A percentile compares a stretch with the other conserved stretches of the same genome.
phyloP scores from a whole-genome alignment of 306 rosid species.

The Prunus padus region DNA sequence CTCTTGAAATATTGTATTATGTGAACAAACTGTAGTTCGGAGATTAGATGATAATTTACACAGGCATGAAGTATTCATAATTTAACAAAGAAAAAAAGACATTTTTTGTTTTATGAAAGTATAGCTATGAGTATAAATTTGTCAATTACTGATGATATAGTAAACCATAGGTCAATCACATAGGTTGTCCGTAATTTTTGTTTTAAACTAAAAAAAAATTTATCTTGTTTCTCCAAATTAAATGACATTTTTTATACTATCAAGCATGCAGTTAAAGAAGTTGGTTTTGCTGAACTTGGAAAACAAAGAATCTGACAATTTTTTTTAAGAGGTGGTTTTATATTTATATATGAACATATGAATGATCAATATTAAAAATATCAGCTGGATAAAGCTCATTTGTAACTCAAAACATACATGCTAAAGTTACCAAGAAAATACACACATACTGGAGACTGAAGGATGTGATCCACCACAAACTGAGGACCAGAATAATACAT shows the following conservation, averaged over 20 bases:
- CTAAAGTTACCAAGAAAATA: constrained; percentile 21
- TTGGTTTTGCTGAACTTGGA: neutral
- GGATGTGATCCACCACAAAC: constrained; percentile 68
- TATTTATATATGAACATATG: neutral
- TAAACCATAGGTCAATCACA: too few relatives aligned
- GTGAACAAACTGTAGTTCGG: neutral
- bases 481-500: constrained; percentile 87
- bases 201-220: neutral
- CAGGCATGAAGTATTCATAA: neutral
- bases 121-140: neutral
- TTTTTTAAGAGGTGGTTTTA: neutral
- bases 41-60: neutral
- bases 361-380: neutral
- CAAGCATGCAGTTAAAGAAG: neutral
- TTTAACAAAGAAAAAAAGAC: neutral
- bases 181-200: too few relatives aligned
- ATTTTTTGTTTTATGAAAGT: neutral
- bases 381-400: neutral
- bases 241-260: neutral
- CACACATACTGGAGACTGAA: constrained; percentile 77
- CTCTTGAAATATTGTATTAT: neutral
- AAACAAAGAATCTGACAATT: neutral
- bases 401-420: neutral
- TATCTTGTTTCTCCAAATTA: neutral
- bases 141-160: neutral